These are phyloP conservation scores for Funneliformis mosseae DNA, from an alignment of 192 early-diverging fungal species.

Conservation along the genomic window DNA sequence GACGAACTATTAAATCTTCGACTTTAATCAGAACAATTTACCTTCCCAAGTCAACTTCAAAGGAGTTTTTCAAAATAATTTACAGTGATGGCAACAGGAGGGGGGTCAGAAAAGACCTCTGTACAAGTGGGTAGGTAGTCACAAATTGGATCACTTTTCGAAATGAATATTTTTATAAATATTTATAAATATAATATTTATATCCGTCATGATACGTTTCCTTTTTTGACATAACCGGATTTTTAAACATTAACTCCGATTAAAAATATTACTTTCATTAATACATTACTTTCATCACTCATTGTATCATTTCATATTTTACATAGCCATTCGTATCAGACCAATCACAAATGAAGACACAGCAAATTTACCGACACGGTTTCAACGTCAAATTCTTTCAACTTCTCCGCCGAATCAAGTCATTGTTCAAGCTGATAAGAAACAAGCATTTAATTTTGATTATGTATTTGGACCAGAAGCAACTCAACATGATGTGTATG, in stretches of 20 bases:
- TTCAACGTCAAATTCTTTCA: slow-evolving; percentile 28
- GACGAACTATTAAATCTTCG: neutral
- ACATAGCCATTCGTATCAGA: slow-evolving; percentile 19
- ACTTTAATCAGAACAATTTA: neutral
- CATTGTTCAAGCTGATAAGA: slow-evolving; percentile 18
- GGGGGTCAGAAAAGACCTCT: neutral
- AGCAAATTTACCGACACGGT: slow-evolving; percentile 7
- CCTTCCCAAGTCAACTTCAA: neutral
- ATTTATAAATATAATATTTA: no score
- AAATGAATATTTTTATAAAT: no score
- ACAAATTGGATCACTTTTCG: no score
- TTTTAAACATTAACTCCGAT: no score
- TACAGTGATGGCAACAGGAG: neutral
- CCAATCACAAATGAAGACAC: slow-evolving; percentile 15
- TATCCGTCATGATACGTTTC: no score
- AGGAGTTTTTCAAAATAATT: neutral
- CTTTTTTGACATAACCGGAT: neutral
- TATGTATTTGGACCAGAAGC: slow-evolving; percentile 65
- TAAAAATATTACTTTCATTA: no score
- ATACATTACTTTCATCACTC: neutral
- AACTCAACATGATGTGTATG: slow-evolving; percentile 65
- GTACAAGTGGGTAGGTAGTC: slow-evolving; percentile 8
- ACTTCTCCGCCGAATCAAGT: slow-evolving; percentile 8
- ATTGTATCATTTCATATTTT: neutral
- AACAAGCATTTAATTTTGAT: slow-evolving; percentile 62